A percentile compares a stretch with the other conserved stretches of the same genome.
phyloP scores from a whole-genome alignment of 2,329 filamentous ascomycete species.

The Colletotrichum simmondsii region DNA sequence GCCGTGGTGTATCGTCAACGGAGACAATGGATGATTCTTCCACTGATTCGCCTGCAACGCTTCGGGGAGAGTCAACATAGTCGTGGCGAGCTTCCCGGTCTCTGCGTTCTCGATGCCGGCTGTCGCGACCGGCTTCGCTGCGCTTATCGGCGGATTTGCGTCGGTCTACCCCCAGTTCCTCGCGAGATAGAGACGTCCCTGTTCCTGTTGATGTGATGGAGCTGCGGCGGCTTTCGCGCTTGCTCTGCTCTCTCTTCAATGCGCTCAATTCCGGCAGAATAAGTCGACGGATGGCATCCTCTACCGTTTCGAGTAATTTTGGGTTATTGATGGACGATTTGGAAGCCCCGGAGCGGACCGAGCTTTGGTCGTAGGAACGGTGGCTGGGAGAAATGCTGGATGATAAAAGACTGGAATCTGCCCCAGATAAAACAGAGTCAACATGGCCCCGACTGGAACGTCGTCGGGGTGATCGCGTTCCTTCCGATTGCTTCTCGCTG shows the following conservation, averaged over 20 bases:
- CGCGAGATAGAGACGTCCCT: conserved; percentile 59
- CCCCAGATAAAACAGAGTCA: conserved; percentile 64
- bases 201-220: conserved; percentile 69
- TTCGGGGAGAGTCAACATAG: conserved; percentile 61
- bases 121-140: conserved; percentile 64
- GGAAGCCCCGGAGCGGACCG: conserved; percentile 61
- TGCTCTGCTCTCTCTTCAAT: conserved; percentile 89
- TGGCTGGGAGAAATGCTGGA: conserved; percentile 65
- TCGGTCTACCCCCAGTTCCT: conserved; percentile 68
- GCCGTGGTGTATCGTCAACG: conserved; percentile 57
- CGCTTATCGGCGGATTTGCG: conserved; percentile 70
- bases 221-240: conserved; percentile 75
- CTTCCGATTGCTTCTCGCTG: conserved; percentile 59
- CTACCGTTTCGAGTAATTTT: conserved; percentile 88
- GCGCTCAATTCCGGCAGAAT: conserved; percentile 93
- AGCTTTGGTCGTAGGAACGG: conserved; percentile 66
- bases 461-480: conserved; percentile 57
- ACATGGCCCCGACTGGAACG: conserved; percentile 63
- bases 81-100: conserved; percentile 67
- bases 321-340: conserved; percentile 90
- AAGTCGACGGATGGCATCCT: conserved; percentile 89
- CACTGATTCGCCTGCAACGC: conserved; percentile 58
- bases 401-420: conserved; percentile 65
- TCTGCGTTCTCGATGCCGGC: conserved; percentile 39
- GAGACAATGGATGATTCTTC: conserved; percentile 51